Evolutionary conservation across 148 eudicot genomes (phyloP).

Genomic region (Fallopia convolvulus): DNA sequence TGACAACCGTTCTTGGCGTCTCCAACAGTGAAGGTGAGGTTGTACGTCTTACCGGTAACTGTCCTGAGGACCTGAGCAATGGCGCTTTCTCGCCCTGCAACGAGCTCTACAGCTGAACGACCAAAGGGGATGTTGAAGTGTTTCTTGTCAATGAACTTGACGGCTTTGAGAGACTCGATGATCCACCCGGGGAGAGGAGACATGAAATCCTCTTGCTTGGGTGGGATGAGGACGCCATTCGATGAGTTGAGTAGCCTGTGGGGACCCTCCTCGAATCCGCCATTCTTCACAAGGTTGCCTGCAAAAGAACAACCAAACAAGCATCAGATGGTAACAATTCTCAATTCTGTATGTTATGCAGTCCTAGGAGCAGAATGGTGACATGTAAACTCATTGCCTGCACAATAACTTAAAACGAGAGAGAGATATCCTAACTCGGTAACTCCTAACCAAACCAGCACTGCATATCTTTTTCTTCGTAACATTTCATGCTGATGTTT

Average conservation of each 20-base stretch:
- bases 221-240: conserved; percentile 74
- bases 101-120: conserved; percentile 53
- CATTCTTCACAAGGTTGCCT: conserved; percentile 64
- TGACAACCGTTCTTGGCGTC: conserved; percentile 74
- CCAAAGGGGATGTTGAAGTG: conserved; percentile 77
- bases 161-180: conserved; percentile 72
- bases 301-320: background rate
- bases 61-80: conserved; percentile 67
- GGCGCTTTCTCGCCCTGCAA: conserved; percentile 84
- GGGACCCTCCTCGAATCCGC: conserved; percentile 80
- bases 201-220: conserved; percentile 49
- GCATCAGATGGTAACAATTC: background rate
- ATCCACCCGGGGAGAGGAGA: conserved; percentile 94
- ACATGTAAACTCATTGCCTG: no score
- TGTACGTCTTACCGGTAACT: conserved; percentile 42
- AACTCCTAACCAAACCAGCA: no score
- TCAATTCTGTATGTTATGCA: no score
- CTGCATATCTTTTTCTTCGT: no score
- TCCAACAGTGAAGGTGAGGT: conserved; percentile 46
- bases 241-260: conserved; percentile 48
- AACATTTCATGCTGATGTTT: background rate
- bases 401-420: no score
- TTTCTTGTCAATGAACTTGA: conserved; percentile 60
- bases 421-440: no score
- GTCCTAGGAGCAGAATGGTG: no score